phyloP scores from a whole-genome alignment of 129 eudicot species.

The Daucus carota region DNA sequence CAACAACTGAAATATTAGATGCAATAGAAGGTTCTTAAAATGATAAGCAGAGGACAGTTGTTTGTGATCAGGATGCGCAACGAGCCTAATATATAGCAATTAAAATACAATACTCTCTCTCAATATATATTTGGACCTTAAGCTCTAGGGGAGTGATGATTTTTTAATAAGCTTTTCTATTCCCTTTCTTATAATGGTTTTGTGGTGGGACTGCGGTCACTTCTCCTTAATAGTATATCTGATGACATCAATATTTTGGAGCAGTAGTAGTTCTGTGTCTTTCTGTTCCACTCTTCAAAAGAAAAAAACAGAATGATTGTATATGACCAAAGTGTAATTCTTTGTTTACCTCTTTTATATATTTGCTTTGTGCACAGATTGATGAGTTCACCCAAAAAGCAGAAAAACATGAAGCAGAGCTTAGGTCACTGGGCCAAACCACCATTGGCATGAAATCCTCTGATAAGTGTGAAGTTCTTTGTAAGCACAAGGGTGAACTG shows the following conservation, averaged over 20 bases:
- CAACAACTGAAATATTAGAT: too few relatives aligned
- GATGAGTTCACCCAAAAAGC: constrained; percentile 30
- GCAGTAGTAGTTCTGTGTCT: not conserved
- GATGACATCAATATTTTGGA: not conserved
- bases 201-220: not conserved
- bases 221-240: not conserved
- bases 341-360: not conserved
- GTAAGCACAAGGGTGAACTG: constrained; percentile 24
- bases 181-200: not conserved
- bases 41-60: too few relatives aligned
- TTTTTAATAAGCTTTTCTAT: not conserved
- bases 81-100: too few relatives aligned
- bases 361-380: constrained; percentile 15
- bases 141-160: not conserved
- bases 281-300: not conserved
- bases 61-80: too few relatives aligned
- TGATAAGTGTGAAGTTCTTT: constrained; percentile 19
- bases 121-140: not conserved
- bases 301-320: not conserved
- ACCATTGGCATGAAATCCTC: not conserved
- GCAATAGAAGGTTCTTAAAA: too few relatives aligned
- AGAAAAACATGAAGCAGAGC: constrained; percentile 19
- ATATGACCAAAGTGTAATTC: not conserved
- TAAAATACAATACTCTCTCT: too few relatives aligned
- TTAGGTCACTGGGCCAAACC: not conserved